phyloP scores from a whole-genome alignment of 305 asterid species.

The Plantago coronopus region DNA sequence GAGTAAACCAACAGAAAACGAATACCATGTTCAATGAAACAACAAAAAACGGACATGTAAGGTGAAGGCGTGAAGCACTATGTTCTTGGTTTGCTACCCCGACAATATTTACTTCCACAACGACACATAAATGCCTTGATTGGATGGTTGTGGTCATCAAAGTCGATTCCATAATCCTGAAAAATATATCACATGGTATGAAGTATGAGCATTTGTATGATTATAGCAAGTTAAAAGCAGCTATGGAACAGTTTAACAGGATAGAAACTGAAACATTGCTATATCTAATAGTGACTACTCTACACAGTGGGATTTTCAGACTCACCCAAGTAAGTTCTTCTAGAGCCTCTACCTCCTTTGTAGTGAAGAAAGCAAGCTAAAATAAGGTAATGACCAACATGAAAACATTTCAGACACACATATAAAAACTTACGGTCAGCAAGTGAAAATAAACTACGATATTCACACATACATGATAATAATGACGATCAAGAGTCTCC shows the following conservation, averaged over 20 bases:
- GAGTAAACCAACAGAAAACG: background rate
- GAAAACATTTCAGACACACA: background rate
- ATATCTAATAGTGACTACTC: background rate
- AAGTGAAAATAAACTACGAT: background rate
- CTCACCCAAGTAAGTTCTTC: slow-evolving; percentile 92
- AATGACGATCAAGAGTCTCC: slow-evolving; percentile 82
- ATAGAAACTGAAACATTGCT: background rate
- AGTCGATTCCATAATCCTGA: slow-evolving; percentile 67
- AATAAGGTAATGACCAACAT: slow-evolving; percentile 6
- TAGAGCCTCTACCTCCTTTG: slow-evolving; percentile 51
- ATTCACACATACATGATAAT: slow-evolving; percentile 58
- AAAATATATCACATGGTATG: slow-evolving; percentile 2
- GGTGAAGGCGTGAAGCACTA: background rate
- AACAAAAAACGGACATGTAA: background rate
- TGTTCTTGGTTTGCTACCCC: slow-evolving; percentile 22
- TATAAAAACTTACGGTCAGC: background rate
- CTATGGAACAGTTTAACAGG: background rate
- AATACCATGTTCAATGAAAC: background rate
- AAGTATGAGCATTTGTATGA: background rate
- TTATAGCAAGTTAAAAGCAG: background rate
- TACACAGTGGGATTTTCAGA: background rate
- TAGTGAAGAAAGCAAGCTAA: slow-evolving; percentile 85
- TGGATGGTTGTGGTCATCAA: slow-evolving; percentile 45
- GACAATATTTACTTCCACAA: slow-evolving; percentile 56
- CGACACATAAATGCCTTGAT: slow-evolving; percentile 54